These are phyloP conservation scores for Pseudogymnoascus sp. DNA, from an alignment of 2,329 filamentous ascomycete genomes.

Conservation along the genomic window DNA sequence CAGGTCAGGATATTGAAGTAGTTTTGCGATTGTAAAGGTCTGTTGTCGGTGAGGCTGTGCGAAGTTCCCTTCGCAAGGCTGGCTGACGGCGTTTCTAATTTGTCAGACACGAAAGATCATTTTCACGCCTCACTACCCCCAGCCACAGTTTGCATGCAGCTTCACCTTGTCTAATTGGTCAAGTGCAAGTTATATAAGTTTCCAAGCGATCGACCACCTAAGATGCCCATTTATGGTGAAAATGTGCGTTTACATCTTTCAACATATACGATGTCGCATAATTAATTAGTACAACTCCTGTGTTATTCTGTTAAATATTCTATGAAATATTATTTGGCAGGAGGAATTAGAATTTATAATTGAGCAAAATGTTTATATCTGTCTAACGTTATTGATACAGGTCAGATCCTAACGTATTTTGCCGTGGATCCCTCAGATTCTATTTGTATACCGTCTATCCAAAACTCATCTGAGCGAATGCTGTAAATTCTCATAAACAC, in stretches of 20 bases:
- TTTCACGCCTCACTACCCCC: too few species aligned
- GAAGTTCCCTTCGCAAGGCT: not conserved
- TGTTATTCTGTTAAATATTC: not conserved
- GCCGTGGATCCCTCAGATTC: not conserved
- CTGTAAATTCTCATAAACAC: not conserved
- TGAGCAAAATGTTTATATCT: not conserved
- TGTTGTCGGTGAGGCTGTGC: not conserved
- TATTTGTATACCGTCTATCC: not conserved
- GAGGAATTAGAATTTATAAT: slow-evolving; percentile 17
- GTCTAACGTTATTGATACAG: not conserved
- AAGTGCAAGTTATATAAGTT: not conserved
- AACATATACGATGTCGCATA: not conserved
- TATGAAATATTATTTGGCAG: not conserved
- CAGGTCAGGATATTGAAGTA: slow-evolving; percentile 15
- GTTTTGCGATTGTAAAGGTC: not conserved
- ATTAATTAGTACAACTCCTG: not conserved
- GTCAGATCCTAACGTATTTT: not conserved
- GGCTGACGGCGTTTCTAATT: not conserved
- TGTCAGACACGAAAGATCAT: too few species aligned
- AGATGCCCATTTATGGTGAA: not conserved
- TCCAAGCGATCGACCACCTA: not conserved
- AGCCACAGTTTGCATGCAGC: too few species aligned
- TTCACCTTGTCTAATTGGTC: not conserved
- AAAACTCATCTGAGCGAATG: not conserved
- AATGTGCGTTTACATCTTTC: too few species aligned